Percentiles rank a stretch among this genome's conserved stretches.
Evolutionary conservation across 73 alveolate genomes (phyloP).

Genomic region (Tetrahymena malaccensis): DNA sequence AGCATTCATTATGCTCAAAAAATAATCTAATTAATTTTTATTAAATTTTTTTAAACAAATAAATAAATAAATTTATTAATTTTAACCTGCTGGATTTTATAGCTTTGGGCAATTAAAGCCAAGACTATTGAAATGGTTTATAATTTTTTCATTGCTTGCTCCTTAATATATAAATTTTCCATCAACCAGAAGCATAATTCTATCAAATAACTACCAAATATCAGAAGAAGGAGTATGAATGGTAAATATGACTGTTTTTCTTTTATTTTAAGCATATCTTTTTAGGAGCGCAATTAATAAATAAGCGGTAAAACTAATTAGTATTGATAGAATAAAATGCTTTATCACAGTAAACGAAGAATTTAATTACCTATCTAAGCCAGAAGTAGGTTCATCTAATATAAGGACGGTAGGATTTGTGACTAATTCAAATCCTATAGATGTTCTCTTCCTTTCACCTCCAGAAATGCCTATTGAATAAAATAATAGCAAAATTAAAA

Average conservation of each 20-base stretch:
- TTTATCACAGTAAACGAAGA: background rate
- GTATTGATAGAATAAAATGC: too few relatives aligned
- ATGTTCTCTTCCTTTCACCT: slow-evolving; percentile 45
- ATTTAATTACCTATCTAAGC: slow-evolving; percentile 13
- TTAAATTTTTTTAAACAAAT: too few relatives aligned
- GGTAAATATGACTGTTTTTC: slow-evolving; percentile 15
- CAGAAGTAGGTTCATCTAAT: slow-evolving; percentile 33
- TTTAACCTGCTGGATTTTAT: background rate
- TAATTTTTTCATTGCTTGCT: background rate
- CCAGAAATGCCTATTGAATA: too few relatives aligned
- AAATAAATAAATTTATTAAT: too few relatives aligned
- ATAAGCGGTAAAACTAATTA: background rate
- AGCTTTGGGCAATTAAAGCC: background rate
- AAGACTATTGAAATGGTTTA: background rate
- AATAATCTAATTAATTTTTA: background rate
- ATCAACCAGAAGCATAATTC: slow-evolving; percentile 7
- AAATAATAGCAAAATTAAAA: too few relatives aligned
- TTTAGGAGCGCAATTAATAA: too few relatives aligned
- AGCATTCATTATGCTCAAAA: background rate
- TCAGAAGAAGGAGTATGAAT: slow-evolving; percentile 35
- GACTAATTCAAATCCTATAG: slow-evolving; percentile 39
- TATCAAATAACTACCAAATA: slow-evolving; percentile 1
- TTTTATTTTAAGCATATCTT: background rate
- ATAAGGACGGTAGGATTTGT: slow-evolving; percentile 24
- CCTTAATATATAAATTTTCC: slow-evolving; percentile 26